Base-by-base conservation (phyloP, 352 stramenopile species). In the Pythium coloratum region DNA sequence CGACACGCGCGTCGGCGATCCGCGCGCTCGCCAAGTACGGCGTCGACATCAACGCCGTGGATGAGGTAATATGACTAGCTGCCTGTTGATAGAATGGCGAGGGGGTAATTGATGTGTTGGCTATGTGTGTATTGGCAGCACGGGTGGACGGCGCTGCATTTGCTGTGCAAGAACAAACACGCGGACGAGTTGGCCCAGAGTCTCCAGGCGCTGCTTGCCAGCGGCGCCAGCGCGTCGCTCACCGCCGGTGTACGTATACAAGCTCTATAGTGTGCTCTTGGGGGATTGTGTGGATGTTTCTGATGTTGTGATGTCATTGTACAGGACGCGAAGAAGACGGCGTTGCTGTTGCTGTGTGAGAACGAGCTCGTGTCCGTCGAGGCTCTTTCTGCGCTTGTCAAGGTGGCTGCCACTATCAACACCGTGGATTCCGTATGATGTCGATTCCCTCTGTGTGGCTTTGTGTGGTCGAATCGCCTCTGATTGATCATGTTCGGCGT, bases 71-170 rank as follows among this genome's bases (percentile, higher is more conserved):
- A 1, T 0, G 9, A 28, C 20, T 34, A n/a, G 18, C 24, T 6
- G 16, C 55, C 9, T 42, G 12, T 28, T 13, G 44, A 13, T 18
- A 13, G 34, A 3, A 54, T 60, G n/a, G 14, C 51, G 14, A 20
- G n/a, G 26, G 53, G 14, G 34, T 59, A 20, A 51, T 12, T 14
- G 20, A 34, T 24, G 13, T 59, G 54, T 66, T 1, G 62, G 55
- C 20, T 47, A 14, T 28, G 47, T 30, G 9, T 56, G 24, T 47
- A 3, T 16, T 7, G 42, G 13, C 46, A 93, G 84, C 81, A 82
- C 14, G 87, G 87, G 7, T 91, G 82, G 79, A 76, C 81, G 2
- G 77, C 82, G 47, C 80, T 94, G 36, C 86, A 94, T 64, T 62
- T 92, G 20, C 65, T 94, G 38, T 67, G 67, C 63, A 78, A 78